phyloP scores from a whole-genome alignment of 257 asterid genomes.

The Lavandula angustifolia region DNA sequence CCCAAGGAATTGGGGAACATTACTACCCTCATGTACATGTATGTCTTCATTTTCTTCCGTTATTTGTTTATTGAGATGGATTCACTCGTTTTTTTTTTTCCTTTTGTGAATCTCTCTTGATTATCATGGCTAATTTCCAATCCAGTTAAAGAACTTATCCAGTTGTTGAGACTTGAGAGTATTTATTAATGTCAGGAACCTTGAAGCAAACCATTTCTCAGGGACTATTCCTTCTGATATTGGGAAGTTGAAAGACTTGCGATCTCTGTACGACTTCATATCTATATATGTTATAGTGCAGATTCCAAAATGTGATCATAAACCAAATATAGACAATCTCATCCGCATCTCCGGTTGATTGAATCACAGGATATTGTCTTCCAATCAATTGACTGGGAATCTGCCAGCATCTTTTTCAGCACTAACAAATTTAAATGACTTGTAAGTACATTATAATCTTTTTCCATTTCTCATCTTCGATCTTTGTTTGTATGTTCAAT shows the following conservation, averaged over 20 bases:
- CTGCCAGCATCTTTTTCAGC: constrained; percentile 62
- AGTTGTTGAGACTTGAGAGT: not conserved
- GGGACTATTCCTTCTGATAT: constrained; percentile 71
- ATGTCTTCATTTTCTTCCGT: constrained; percentile 38
- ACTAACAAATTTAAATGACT: constrained; percentile 54
- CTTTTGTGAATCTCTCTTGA: not conserved
- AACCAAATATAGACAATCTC: constrained; percentile 17
- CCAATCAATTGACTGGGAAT: constrained; percentile 63
- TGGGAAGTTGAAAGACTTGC: constrained; percentile 59
- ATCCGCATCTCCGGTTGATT: constrained; percentile 26
- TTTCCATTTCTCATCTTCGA: constrained; percentile 2
- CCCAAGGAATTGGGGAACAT: constrained; percentile 70
- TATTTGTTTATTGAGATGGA: constrained; percentile 6
- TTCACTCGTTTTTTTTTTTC: not conserved
- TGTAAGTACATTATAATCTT: constrained; percentile 50
- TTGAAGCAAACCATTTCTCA: constrained; percentile 73
- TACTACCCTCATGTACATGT: constrained; percentile 75
- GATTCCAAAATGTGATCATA: constrained; percentile 18
- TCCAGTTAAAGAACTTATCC: no score
- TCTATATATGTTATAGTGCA: constrained; percentile 18
- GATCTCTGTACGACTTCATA: constrained; percentile 55
- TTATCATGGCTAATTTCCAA: not conserved
- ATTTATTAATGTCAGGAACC: constrained; percentile 52
- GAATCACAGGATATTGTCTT: constrained; percentile 68
- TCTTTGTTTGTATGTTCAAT: constrained; percentile 23